These are phyloP conservation scores for Didymella glomerata DNA, from an alignment of 2,329 filamentous ascomycete genomes.

Conservation along the genomic window DNA sequence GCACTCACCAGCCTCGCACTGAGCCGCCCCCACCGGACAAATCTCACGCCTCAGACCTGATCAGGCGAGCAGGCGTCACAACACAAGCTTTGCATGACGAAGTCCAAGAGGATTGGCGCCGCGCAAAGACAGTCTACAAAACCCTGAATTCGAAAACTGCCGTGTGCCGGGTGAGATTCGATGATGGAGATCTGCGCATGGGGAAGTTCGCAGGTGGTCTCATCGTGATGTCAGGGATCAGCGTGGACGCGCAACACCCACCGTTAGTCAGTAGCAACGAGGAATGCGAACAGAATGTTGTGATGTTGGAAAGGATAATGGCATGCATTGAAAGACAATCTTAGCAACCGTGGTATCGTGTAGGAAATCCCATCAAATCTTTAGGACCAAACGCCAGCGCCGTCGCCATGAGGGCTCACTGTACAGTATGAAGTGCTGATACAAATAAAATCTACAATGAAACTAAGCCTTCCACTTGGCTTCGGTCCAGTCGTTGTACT, in stretches of 20 bases:
- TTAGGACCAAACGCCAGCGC: slow-evolving; percentile 11
- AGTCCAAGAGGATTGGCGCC: slow-evolving; percentile 5
- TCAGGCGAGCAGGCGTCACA: not conserved
- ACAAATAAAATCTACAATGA: slow-evolving; percentile 10
- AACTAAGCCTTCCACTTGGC: slow-evolving; percentile 50
- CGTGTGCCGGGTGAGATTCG: not conserved
- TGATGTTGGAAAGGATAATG: not conserved
- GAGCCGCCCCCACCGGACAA: not conserved
- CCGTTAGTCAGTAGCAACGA: not conserved
- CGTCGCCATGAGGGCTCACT: slow-evolving; percentile 12
- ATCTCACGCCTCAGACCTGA: not conserved
- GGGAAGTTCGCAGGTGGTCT: slow-evolving; percentile 3
- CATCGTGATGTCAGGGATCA: slow-evolving; percentile 23
- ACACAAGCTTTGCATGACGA: slow-evolving; percentile 10
- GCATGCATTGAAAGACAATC: slow-evolving; percentile 13
- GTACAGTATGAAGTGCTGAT: slow-evolving; percentile 12
- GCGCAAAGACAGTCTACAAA: not conserved
- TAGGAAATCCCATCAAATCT: not conserved
- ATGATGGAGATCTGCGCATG: slow-evolving; percentile 12
- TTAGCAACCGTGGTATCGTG: slow-evolving; percentile 18
- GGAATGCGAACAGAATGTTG: too few species aligned
- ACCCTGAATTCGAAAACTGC: slow-evolving; percentile 1
- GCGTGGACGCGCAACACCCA: slow-evolving; percentile 2
- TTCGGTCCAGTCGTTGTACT: slow-evolving; percentile 49
- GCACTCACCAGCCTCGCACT: not conserved